Evolutionary conservation across 2,329 filamentous ascomycete genomes (phyloP).

Genomic region (Trichoderma semiorbis): DNA sequence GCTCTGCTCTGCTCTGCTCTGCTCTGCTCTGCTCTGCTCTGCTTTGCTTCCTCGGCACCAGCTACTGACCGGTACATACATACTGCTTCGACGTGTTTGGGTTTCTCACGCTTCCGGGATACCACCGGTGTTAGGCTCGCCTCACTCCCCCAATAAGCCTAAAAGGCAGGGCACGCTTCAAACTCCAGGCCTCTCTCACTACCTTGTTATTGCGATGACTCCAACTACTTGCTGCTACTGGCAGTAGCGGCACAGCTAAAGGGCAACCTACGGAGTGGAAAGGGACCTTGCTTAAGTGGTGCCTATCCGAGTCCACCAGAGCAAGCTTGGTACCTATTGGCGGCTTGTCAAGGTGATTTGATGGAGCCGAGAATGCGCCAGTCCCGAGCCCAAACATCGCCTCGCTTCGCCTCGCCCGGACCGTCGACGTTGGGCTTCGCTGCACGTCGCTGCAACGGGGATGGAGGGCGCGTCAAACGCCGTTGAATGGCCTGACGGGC

Average conservation of each 20-base stretch:
- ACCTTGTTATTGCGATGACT: not conserved
- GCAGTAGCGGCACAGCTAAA: not conserved
- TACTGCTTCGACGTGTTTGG: not conserved
- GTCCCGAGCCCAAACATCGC: slow-evolving; percentile 14
- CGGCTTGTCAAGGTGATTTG: not conserved
- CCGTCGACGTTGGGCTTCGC: slow-evolving; percentile 14
- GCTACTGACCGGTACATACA: not conserved
- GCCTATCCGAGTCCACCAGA: not conserved
- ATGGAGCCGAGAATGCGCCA: not conserved
- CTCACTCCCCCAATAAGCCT: not conserved
- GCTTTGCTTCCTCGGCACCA: not conserved
- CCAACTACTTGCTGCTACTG: not conserved
- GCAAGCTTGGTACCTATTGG: not conserved
- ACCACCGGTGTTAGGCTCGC: not conserved
- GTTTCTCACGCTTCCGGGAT: not conserved
- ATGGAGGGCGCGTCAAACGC: slow-evolving; percentile 11
- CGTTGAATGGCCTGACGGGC: slow-evolving; percentile 14
- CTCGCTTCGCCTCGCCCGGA: slow-evolving; percentile 11
- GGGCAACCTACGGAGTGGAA: not conserved
- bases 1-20: not conserved
- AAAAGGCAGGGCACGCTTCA: not conserved
- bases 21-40: too few species aligned
- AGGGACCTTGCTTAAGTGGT: slow-evolving; percentile 12
- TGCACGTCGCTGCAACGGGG: slow-evolving; percentile 18
- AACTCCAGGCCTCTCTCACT: not conserved